Conservation (phyloP, 108 stramenopile species). For the Asterionellopsis glacialis region DNA sequence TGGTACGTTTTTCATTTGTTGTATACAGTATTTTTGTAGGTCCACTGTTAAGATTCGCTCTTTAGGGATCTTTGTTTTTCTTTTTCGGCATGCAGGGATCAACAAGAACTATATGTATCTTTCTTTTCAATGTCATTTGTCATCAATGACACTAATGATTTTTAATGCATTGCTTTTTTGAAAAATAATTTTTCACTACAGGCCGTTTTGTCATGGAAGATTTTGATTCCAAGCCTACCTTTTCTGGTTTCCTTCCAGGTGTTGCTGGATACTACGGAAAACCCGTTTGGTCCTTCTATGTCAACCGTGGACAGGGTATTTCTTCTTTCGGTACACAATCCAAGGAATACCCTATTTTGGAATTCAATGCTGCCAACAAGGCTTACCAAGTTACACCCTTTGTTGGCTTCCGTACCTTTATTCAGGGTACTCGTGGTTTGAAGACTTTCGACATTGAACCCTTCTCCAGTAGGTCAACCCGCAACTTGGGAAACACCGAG, state of each 20-base stretch:
- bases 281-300: conserved; percentile 93
- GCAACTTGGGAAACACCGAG: conserved; percentile 45
- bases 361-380: conserved; percentile 94
- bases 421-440: conserved; percentile 63
- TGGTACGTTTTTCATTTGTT: too few relatives aligned
- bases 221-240: conserved; percentile 79
- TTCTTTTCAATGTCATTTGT: neutral
- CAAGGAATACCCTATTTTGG: conserved; percentile 88
- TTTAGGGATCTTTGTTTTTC: too few relatives aligned
- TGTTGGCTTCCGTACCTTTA: conserved; percentile 91
- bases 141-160: neutral
- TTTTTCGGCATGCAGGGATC: neutral
- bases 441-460: conserved; percentile 70
- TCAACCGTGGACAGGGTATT: conserved; percentile 92
- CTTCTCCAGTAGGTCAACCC: conserved; percentile 51
- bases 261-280: conserved; percentile 87
- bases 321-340: conserved; percentile 82
- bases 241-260: conserved; percentile 84
- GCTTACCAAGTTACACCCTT: conserved; percentile 91
- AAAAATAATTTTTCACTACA: conserved; percentile 20
- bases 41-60: too few relatives aligned
- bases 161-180: too few relatives aligned
- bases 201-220: conserved; percentile 79
- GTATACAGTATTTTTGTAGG: too few relatives aligned
- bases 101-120: neutral